Conservation (phyloP, 2,329 filamentous ascomycete species). For the Cladosporium oxysporum region DNA sequence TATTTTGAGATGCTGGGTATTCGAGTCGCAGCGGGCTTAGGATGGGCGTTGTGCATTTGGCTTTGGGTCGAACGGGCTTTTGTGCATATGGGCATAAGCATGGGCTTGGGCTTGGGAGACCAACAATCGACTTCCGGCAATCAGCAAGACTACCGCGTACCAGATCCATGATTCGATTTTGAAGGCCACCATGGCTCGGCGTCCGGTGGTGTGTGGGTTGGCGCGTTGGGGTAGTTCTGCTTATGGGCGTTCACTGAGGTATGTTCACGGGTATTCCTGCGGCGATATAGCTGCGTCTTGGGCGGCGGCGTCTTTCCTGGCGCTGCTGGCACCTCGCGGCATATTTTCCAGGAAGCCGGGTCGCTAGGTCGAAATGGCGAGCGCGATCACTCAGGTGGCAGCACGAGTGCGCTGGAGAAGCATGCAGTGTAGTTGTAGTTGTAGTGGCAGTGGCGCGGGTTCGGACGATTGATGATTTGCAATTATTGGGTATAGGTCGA, state of each 20-base stretch:
- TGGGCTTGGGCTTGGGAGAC: slow-evolving; percentile 24
- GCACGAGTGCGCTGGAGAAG: slow-evolving; percentile 1
- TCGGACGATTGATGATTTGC: background rate
- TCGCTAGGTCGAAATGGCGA: slow-evolving; percentile 16
- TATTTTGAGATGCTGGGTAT: slow-evolving; percentile 1
- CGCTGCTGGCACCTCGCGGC: slow-evolving; percentile 25
- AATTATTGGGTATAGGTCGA: background rate
- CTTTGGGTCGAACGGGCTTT: background rate
- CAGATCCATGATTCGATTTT: slow-evolving; percentile 51
- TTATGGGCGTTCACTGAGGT: slow-evolving; percentile 9
- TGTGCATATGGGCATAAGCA: background rate
- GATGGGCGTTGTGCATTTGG: background rate
- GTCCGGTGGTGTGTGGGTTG: background rate
- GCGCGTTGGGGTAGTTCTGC: slow-evolving; percentile 12
- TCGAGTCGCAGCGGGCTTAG: slow-evolving; percentile 5
- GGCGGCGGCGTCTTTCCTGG: slow-evolving; percentile 20
- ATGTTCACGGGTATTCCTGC: slow-evolving; percentile 18
- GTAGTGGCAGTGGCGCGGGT: slow-evolving; percentile 1
- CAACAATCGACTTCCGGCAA: slow-evolving; percentile 47
- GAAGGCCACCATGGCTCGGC: slow-evolving; percentile 37
- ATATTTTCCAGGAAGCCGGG: slow-evolving; percentile 11
- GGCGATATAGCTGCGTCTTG: slow-evolving; percentile 19
- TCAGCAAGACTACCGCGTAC: slow-evolving; percentile 44
- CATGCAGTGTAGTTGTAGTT: background rate
- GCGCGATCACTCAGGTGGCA: slow-evolving; percentile 12